phyloP scores from a whole-genome alignment of 352 stramenopile genomes.

The Phytophthora multivora region DNA sequence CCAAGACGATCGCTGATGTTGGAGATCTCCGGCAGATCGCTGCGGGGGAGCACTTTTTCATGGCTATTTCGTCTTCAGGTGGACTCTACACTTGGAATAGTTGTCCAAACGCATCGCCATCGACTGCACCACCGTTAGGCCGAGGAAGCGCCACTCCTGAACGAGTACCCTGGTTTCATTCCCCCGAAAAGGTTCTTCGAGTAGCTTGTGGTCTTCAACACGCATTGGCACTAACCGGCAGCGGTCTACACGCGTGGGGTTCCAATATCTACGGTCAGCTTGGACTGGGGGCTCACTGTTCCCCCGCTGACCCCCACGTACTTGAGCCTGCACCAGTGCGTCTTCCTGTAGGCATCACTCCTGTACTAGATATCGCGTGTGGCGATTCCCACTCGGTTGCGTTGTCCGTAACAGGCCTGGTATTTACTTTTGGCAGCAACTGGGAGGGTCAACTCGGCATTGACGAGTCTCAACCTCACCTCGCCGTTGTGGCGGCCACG shows the following conservation, averaged over 20 bases:
- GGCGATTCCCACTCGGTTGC: constrained; percentile 74
- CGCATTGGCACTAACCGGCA: constrained; percentile 33
- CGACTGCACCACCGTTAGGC: constrained; percentile 14
- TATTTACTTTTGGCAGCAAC: constrained; percentile 69
- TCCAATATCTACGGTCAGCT: constrained; percentile 75
- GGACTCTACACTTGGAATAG: constrained; percentile 49
- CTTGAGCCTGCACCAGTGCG: constrained; percentile 28
- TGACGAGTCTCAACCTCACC: constrained; percentile 18
- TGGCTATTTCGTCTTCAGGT: constrained; percentile 36
- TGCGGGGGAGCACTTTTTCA: constrained; percentile 39
- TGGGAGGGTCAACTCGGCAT: constrained; percentile 76
- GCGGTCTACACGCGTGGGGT: constrained; percentile 60
- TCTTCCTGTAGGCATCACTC: constrained; percentile 14
- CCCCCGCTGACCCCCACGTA: constrained; percentile 22
- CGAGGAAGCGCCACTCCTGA: constrained; percentile 19
- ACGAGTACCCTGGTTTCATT: constrained; percentile 25
- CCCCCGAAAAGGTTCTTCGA: constrained; percentile 31
- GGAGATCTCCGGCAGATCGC: constrained; percentile 40
- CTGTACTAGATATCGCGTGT: constrained; percentile 53
- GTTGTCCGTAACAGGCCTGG: constrained; percentile 45
- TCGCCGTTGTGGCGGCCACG: constrained; percentile 8
- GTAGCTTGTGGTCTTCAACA: constrained; percentile 58
- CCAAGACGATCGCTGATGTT: constrained; percentile 53
- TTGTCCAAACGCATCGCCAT: constrained; percentile 4
- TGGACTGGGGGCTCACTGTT: constrained; percentile 38